Percentiles rank a stretch among this genome's conserved stretches.
Conservation (phyloP, 345 rosid genomes). For the Salix koriyanagi region DNA sequence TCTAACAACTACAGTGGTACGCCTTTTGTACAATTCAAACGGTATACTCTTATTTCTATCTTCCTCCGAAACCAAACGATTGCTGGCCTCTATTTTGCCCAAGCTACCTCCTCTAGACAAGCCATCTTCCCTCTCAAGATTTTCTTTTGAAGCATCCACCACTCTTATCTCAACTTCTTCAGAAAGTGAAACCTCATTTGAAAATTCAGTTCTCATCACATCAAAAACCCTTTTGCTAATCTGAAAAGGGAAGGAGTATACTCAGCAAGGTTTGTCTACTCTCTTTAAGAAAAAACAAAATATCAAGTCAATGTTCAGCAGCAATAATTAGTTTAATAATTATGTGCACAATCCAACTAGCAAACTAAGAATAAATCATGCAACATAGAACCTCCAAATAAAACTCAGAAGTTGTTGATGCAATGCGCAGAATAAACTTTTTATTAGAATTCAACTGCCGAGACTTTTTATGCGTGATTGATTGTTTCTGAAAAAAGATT, state of each 20-base stretch:
- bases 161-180: constrained; percentile 34
- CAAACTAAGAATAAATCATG: neutral
- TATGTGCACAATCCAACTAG: neutral
- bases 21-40: constrained; percentile 86
- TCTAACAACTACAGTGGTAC: constrained; percentile 68
- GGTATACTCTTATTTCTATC: constrained; percentile 40
- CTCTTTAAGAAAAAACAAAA: neutral
- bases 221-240: constrained; percentile 83
- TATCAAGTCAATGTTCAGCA: neutral
- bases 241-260: constrained; percentile 38
- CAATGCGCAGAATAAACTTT: neutral
- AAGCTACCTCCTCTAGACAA: constrained; percentile 19
- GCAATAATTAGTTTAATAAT: neutral
- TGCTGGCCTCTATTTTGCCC: constrained; percentile 21
- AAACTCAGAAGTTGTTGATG: neutral
- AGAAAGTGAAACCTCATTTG: constrained; percentile 29
- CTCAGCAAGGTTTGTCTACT: constrained; percentile 5
- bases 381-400: neutral
- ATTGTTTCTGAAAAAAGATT: neutral
- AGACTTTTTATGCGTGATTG: neutral
- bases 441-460: neutral
- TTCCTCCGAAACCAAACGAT: constrained; percentile 22
- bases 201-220: constrained; percentile 54
- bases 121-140: constrained; percentile 31
- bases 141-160: constrained; percentile 27